Conservation (phyloP, 2,329 filamentous ascomycete species). For the Claviceps sorghi region DNA sequence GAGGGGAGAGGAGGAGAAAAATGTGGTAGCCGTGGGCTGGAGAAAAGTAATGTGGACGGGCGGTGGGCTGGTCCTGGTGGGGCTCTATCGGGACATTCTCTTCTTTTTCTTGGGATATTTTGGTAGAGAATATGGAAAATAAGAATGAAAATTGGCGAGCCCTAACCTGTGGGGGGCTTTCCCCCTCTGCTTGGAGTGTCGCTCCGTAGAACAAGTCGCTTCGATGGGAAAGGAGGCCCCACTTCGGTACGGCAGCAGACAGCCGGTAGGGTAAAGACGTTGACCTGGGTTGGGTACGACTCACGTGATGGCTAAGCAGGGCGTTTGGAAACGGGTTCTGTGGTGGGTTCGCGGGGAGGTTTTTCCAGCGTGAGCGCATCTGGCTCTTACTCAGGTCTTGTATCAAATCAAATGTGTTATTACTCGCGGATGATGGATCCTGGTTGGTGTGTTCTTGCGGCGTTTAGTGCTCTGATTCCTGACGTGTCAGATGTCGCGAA, state of each 20-base stretch:
- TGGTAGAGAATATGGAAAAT: no score
- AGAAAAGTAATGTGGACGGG: background rate
- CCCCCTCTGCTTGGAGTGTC: conserved; percentile 8
- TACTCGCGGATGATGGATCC: no score
- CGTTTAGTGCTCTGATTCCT: no score
- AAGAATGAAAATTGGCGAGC: conserved; percentile 16
- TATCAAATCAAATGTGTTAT: no score
- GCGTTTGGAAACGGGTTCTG: background rate
- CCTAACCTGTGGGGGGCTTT: conserved; percentile 18
- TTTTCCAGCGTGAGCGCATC: no score
- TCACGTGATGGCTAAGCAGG: conserved; percentile 15
- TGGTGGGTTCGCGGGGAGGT: background rate
- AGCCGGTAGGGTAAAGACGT: background rate
- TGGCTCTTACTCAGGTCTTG: no score
- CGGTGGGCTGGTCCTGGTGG: conserved; percentile 20
- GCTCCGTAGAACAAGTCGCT: conserved; percentile 5
- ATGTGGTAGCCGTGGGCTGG: background rate
- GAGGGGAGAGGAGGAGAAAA: conserved; percentile 11
- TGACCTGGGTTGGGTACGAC: conserved; percentile 26
- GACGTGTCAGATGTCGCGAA: no score
- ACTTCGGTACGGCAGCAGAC: background rate
- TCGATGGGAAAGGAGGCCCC: background rate
- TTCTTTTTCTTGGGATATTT: no score
- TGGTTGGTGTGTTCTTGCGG: no score
- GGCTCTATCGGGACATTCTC: conserved; percentile 7